Evolutionary conservation across 306 rosid genomes (phyloP), one percentile per base, ranked within the genome.

Genomic region (Acacia confusa): DNA sequence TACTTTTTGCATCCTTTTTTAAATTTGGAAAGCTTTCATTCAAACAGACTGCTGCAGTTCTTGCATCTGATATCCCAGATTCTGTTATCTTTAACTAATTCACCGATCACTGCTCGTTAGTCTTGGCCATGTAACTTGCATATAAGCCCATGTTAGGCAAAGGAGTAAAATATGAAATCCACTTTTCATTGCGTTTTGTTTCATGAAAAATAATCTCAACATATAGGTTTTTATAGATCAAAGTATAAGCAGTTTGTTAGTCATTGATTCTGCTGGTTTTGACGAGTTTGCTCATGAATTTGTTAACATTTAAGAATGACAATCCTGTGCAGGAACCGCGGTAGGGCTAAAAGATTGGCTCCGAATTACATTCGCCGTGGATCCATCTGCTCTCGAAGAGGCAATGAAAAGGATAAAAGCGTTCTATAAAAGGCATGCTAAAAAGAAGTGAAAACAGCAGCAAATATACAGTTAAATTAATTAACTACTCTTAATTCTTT

Each of bases 331-430:
- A 88, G 91, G 89, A 82, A 83, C 86, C 14, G 89, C 87, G 1
- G 89, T 88, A 0, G 91, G 91, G 28, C 82, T 88, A 60, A 83
- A 88, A 76, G 86, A 84, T 84, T 88, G 91, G 91, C 76, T 88
- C 38, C 86, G 91, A 4, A 81, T 88, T 9, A 86, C 89, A 68
- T 88, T 88, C 2, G 89, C 89, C 12, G 89, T 84, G 36, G 89
- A 88, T 66, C 88, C 86, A 47, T 72, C 86, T 40, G 78, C 87
- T 69, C 86, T 88, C 25, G 63, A 41, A 79, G 89, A 88, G 52
- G 91, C 83, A 16, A 78, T 86, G 85, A 68, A 47, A 75, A 88
- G 91, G 83, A 67, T 84, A 28, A 85, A 83, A 63, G 55, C 67
- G 32, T 86, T 88, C 79, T 83, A 3, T 64, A 83, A 78, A 67